phyloP scores from a whole-genome alignment of 495 filamentous ascomycete species.

The Penicillium desertorum region DNA sequence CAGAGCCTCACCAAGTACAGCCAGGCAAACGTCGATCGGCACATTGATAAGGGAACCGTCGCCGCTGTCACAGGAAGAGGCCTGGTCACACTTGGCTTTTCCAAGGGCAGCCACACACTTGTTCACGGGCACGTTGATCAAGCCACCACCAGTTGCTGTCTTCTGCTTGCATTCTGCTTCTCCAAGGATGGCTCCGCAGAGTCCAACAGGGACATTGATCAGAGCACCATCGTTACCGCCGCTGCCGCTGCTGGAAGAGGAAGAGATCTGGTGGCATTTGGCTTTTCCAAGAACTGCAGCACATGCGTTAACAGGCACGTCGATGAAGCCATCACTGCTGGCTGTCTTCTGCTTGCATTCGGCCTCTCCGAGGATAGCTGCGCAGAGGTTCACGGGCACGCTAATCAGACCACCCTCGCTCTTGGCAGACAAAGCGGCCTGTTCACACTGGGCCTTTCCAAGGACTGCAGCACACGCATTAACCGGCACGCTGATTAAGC shows the following conservation, averaged over 20 bases:
- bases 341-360: slow-evolving; percentile 12
- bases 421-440: not conserved
- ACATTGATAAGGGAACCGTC: slow-evolving; percentile 32
- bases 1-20: slow-evolving; percentile 17
- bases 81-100: slow-evolving; percentile 34
- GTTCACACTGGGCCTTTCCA: slow-evolving; percentile 25
- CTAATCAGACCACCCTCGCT: not conserved
- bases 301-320: slow-evolving; percentile 29
- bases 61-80: slow-evolving; percentile 10
- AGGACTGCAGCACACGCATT: not conserved
- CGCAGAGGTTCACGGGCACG: slow-evolving; percentile 6
- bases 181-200: slow-evolving; percentile 7
- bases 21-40: slow-evolving; percentile 30
- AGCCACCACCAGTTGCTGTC: slow-evolving; percentile 13
- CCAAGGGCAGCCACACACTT: slow-evolving; percentile 31
- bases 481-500: not conserved
- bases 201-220: not conserved
- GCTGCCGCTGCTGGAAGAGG: not conserved
- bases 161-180: slow-evolving; percentile 13
- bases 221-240: not conserved
- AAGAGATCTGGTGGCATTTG: slow-evolving; percentile 31
- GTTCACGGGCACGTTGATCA: slow-evolving; percentile 34
- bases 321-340: slow-evolving; percentile 26
- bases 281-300: slow-evolving; percentile 29
- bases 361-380: slow-evolving; percentile 4